These are phyloP conservation scores for Tetrahymena malaccensis DNA, from an alignment of 73 alveolate genomes.

Conservation along the genomic window DNA sequence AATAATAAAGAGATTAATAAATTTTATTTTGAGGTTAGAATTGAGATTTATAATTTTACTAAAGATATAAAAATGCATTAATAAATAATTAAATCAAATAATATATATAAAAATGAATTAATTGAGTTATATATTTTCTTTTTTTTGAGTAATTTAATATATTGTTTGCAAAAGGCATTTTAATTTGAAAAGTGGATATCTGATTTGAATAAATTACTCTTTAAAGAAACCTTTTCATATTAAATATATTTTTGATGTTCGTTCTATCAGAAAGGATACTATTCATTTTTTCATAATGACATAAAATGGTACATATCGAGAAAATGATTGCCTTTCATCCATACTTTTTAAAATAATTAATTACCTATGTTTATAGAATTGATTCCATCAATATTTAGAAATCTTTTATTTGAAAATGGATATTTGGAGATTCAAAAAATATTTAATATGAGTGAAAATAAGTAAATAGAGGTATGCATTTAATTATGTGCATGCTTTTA, in stretches of 20 bases:
- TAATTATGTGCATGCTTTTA: too few species aligned
- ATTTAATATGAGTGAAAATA: background rate
- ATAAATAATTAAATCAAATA: too few species aligned
- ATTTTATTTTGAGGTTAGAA: background rate
- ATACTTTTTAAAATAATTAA: too few species aligned
- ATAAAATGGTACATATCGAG: background rate
- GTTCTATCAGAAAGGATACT: background rate
- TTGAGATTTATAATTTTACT: background rate
- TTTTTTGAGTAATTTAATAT: too few species aligned
- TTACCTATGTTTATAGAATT: background rate
- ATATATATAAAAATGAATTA: too few species aligned
- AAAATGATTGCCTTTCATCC: background rate
- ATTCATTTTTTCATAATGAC: too few species aligned
- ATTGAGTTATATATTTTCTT: too few species aligned
- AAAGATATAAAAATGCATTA: too few species aligned
- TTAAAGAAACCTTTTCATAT: too few species aligned
- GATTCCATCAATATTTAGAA: background rate
- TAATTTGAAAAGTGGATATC: background rate
- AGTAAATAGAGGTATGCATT: background rate
- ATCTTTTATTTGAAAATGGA: background rate
- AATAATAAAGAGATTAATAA: too few species aligned
- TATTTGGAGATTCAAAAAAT: background rate
- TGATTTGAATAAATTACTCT: background rate
- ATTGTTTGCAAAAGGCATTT: too few species aligned
- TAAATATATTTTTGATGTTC: background rate